These are phyloP conservation scores for Cladosporium velox DNA, from an alignment of 2,329 filamentous ascomycete genomes.

Conservation along the genomic window DNA sequence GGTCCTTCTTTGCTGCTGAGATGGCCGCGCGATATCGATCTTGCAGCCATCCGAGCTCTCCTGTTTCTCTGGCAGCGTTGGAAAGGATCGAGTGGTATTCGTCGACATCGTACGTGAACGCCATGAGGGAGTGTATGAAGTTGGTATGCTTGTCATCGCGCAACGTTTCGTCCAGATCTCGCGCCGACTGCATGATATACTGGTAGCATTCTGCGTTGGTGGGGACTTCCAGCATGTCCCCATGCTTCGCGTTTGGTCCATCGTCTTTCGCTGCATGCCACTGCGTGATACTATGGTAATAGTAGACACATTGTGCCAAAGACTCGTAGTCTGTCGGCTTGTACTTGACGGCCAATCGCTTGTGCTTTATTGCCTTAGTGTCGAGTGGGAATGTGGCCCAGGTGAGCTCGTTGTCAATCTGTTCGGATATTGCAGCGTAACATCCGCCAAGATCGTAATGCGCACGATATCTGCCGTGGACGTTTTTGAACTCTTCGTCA, in stretches of 20 bases:
- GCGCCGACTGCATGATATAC: neutral
- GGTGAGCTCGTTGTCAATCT: neutral
- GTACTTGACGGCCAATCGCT: conserved; percentile 2
- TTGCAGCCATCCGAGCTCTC: conserved; percentile 22
- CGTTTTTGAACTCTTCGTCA: neutral
- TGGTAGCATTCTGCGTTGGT: neutral
- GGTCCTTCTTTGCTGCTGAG: conserved; percentile 5
- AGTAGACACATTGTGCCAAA: conserved; percentile 2
- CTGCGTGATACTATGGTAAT: conserved; percentile 1
- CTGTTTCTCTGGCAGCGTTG: conserved; percentile 17
- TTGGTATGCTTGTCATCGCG: neutral
- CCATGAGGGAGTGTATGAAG: conserved; percentile 12
- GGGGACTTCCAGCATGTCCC: neutral
- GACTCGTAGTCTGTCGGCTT: conserved; percentile 7
- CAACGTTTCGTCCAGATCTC: conserved; percentile 12
- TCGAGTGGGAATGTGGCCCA: neutral
- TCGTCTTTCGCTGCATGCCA: neutral
- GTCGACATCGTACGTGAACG: neutral
- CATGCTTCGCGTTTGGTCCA: neutral
- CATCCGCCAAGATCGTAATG: conserved; percentile 4
- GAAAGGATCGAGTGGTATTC: conserved; percentile 4
- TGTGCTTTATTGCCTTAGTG: neutral
- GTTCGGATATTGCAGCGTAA: neutral
- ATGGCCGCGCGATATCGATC: conserved; percentile 6
- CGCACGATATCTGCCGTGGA: neutral